Conservation (phyloP, 805 yeast species). For the Wickerhamomyces bovis region DNA sequence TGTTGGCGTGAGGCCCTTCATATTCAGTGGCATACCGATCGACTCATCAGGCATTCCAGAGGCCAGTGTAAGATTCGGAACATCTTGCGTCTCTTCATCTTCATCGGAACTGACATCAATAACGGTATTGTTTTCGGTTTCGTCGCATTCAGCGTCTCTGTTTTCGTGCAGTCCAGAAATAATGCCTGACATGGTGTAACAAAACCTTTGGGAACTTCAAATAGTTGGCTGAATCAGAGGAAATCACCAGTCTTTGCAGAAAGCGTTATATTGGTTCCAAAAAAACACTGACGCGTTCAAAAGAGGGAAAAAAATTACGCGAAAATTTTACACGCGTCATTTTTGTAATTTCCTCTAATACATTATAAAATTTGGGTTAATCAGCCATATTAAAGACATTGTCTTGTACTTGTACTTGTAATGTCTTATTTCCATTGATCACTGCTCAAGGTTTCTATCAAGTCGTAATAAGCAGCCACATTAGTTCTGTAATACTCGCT, state of each 20-base stretch:
- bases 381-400: too few relatives aligned
- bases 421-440: too few relatives aligned
- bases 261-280: too few relatives aligned
- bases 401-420: too few relatives aligned
- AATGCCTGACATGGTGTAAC: neutral
- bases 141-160: neutral
- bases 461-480: too few relatives aligned
- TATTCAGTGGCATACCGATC: neutral
- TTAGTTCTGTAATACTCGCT: too few relatives aligned
- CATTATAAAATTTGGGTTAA: too few relatives aligned
- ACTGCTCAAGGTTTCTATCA: too few relatives aligned
- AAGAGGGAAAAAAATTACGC: neutral
- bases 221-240: neutral
- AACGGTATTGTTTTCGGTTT: neutral
- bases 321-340: neutral
- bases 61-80: neutral
- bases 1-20: neutral
- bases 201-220: too few relatives aligned
- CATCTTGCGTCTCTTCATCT: neutral
- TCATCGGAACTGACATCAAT: neutral
- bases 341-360: too few relatives aligned
- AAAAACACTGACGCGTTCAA: neutral
- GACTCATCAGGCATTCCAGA: slow-evolving; percentile 1
- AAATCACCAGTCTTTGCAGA: too few relatives aligned
- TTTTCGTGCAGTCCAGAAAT: neutral